Conservation (phyloP, 495 filamentous ascomycete species). For the Polyplosphaeria fusca region DNA sequence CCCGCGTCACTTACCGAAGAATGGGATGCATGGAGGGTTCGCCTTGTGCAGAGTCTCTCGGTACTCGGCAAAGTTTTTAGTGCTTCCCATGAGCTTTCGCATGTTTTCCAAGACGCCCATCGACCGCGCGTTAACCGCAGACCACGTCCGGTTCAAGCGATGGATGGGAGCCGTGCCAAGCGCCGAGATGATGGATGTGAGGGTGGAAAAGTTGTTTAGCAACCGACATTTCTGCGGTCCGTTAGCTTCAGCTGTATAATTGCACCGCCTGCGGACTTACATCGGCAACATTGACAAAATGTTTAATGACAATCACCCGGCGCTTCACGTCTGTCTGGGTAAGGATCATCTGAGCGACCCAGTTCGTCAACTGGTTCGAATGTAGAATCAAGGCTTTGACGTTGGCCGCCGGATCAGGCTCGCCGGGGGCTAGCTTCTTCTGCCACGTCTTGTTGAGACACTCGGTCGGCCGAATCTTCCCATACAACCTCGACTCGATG, state of each 20-base stretch:
- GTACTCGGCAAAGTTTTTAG: conserved; percentile 97
- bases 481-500: conserved; percentile 91
- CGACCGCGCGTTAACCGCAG: conserved; percentile 80
- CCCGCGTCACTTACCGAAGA: conserved; percentile 69
- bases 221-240: conserved; percentile 75
- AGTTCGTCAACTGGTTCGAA: conserved; percentile 97
- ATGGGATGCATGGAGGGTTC: conserved; percentile 95
- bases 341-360: conserved; percentile 99
- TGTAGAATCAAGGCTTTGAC: conserved; percentile 95
- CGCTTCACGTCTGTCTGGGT: conserved; percentile 91
- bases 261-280: conserved; percentile 49
- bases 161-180: conserved; percentile 91
- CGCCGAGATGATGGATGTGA: conserved; percentile 98
- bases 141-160: conserved; percentile 91
- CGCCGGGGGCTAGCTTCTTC: conserved; percentile 78
- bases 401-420: conserved; percentile 87
- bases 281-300: conserved; percentile 94
- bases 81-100: conserved; percentile 93
- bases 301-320: conserved; percentile 94
- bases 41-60: conserved; percentile 86
- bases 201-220: conserved; percentile 94
- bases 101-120: conserved; percentile 78
- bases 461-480: conserved; percentile 90
- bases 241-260: neutral
- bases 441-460: conserved; percentile 99